Percentiles rank a stretch among this genome's conserved stretches.
Conservation (phyloP, 1,284 basidiomycete species). For the Takashimella tepidaria region DNA sequence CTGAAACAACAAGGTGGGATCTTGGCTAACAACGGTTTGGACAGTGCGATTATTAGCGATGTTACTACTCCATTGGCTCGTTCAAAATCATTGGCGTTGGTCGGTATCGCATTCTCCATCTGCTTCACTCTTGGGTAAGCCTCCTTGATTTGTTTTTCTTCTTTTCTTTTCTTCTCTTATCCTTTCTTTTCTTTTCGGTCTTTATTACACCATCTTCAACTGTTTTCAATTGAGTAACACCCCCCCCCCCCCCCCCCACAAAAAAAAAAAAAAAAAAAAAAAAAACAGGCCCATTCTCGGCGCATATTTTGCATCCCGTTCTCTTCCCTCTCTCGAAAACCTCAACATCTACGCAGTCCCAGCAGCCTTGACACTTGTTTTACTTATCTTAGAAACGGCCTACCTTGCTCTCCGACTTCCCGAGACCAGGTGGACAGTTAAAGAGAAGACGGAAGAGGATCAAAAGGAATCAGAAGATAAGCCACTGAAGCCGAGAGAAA, state of each 20-base stretch:
- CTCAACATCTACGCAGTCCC: constrained; percentile 82
- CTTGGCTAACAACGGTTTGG: not conserved
- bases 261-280: too few species aligned
- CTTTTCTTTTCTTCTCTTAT: too few species aligned
- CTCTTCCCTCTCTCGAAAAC: constrained; percentile 45
- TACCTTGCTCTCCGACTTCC: constrained; percentile 62
- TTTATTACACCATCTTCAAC: too few species aligned
- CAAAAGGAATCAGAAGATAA: constrained; percentile 22
- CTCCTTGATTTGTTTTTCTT: too few species aligned
- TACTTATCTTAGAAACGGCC: constrained; percentile 63
- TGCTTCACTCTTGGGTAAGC: constrained; percentile 64
- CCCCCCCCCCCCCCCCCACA: too few species aligned
- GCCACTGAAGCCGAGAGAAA: constrained; percentile 17
- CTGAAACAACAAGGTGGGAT: not conserved
- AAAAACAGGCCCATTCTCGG: constrained; percentile 52
- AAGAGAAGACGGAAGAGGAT: constrained; percentile 54
- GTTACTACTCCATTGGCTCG: constrained; percentile 70
- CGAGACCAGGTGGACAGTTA: constrained; percentile 55
- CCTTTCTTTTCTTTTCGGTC: too few species aligned
- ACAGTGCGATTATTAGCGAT: constrained; percentile 81
- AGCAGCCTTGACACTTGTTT: constrained; percentile 66
- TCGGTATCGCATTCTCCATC: constrained; percentile 88
- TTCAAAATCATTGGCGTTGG: constrained; percentile 76
- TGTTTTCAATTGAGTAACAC: too few species aligned
- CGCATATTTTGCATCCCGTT: constrained; percentile 48